A percentile compares a stretch with the other conserved stretches of the same genome.
Conservation (phyloP, 148 eudicot species). For the Oxyria digyna region DNA sequence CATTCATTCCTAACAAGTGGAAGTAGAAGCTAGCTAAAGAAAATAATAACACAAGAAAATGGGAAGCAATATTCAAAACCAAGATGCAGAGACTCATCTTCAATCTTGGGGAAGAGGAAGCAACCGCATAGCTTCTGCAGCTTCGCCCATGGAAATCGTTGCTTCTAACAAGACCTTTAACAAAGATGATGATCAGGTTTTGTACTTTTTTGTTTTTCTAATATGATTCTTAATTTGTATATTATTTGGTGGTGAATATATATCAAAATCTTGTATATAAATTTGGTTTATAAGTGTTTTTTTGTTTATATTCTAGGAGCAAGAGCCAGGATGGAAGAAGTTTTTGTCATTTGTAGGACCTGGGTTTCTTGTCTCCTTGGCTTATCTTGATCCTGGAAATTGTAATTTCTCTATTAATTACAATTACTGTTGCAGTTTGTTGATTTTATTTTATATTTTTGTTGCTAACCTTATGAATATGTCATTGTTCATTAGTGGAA, state of each 20-base stretch:
- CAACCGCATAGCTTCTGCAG: slow-evolving; percentile 25
- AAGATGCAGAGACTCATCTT: not conserved
- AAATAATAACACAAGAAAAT: slow-evolving; percentile 23
- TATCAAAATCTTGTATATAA: no score
- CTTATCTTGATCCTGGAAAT: slow-evolving; percentile 9
- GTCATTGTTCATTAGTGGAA: slow-evolving; percentile 37
- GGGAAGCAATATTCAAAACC: slow-evolving; percentile 6
- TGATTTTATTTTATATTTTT: not conserved
- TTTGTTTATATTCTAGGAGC: not conserved
- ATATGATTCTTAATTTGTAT: not conserved
- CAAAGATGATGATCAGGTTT: slow-evolving; percentile 17
- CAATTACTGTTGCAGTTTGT: not conserved
- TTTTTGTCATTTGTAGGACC: slow-evolving; percentile 7
- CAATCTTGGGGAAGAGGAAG: slow-evolving; percentile 18
- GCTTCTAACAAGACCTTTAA: slow-evolving; percentile 6
- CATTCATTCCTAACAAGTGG: not conserved
- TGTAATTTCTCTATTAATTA: not conserved
- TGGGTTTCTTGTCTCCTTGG: slow-evolving; percentile 4
- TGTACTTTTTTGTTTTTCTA: not conserved
- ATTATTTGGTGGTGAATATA: no score
- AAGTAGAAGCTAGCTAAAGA: not conserved
- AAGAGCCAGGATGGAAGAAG: slow-evolving; percentile 7
- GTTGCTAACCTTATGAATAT: not conserved
- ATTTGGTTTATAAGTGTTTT: no score
- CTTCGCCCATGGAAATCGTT: slow-evolving; percentile 11